A percentile compares a stretch with the other conserved stretches of the same genome.
Conservation (phyloP, 495 filamentous ascomycete genomes). For the Penicillium odoratum region DNA sequence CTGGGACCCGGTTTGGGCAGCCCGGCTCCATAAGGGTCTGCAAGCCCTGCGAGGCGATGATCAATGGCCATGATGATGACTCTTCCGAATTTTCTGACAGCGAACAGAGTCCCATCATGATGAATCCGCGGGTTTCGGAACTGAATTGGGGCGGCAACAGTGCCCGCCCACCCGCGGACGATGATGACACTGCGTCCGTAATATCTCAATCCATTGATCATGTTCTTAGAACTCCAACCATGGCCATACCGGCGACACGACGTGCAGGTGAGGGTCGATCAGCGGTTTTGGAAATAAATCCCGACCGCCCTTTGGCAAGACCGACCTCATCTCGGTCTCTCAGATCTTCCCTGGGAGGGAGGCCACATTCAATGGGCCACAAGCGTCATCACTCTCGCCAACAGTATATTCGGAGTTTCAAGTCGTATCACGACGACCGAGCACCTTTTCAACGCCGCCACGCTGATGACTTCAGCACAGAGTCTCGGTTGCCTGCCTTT, state of each 20-base stretch:
- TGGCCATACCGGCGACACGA: conserved; percentile 87
- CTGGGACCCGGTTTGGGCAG: conserved; percentile 85
- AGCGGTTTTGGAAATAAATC: conserved; percentile 86
- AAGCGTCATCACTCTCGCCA: conserved; percentile 85
- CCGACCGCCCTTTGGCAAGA: conserved; percentile 67
- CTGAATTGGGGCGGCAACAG: conserved; percentile 29
- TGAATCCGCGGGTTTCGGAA: conserved; percentile 42
- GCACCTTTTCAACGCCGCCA: conserved; percentile 85
- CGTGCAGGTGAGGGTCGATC: conserved; percentile 81
- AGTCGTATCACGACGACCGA: conserved; percentile 66
- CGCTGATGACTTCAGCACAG: conserved; percentile 60
- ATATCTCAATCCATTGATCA: conserved; percentile 49
- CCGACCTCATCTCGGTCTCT: conserved; percentile 93
- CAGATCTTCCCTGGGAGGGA: conserved; percentile 66
- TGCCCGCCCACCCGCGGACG: conserved; percentile 31
- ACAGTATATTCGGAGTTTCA: conserved; percentile 63
- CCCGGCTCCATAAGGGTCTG: conserved; percentile 84
- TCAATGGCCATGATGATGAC: conserved; percentile 85
- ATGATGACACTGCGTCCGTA: conserved; percentile 48
- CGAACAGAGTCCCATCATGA: conserved; percentile 53
- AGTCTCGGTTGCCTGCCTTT: conserved; percentile 79
- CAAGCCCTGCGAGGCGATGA: conserved; percentile 90
- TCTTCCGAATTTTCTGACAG: conserved; percentile 87
- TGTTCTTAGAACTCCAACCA: conserved; percentile 55
- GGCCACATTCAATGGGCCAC: conserved; percentile 70